Conservation (phyloP, 2,329 filamentous ascomycete genomes). For the Teratosphaeria nubilosa region DNA sequence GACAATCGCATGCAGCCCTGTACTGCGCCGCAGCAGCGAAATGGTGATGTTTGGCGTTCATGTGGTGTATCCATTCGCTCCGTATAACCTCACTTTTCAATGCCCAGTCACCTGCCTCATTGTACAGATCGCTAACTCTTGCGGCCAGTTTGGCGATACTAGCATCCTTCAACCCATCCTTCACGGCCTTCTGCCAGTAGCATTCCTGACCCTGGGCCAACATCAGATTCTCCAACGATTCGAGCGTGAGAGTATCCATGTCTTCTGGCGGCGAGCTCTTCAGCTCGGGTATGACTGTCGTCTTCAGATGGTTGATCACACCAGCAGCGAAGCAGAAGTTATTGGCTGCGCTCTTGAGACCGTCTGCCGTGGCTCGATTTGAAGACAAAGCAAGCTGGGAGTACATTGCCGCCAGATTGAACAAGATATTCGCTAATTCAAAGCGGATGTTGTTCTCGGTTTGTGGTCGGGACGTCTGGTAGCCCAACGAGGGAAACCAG, state of each 20-base stretch:
- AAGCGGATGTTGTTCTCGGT: slow-evolving; percentile 57
- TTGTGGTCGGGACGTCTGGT: slow-evolving; percentile 31
- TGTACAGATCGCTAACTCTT: slow-evolving; percentile 85
- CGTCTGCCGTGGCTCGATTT: slow-evolving; percentile 68
- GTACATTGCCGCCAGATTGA: slow-evolving; percentile 87
- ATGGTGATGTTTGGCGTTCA: slow-evolving; percentile 93
- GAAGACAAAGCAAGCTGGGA: slow-evolving; percentile 79
- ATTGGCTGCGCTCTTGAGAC: slow-evolving; percentile 77
- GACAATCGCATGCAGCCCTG: slow-evolving; percentile 74
- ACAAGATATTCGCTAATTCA: slow-evolving; percentile 85
- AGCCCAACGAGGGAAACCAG: slow-evolving; percentile 90
- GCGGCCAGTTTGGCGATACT: slow-evolving; percentile 86
- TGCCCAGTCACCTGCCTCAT: slow-evolving; percentile 69
- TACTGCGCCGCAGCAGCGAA: slow-evolving; percentile 95
- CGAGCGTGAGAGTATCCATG: slow-evolving; percentile 82
- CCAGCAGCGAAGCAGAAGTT: slow-evolving; percentile 85
- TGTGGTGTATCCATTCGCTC: slow-evolving; percentile 95
- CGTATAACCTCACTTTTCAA: slow-evolving; percentile 83
- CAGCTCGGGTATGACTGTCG: slow-evolving; percentile 68
- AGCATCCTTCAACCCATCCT: slow-evolving; percentile 84
- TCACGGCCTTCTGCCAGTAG: slow-evolving; percentile 95
- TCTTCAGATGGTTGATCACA: slow-evolving; percentile 68
- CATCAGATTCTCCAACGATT: slow-evolving; percentile 71
- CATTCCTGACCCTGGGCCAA: slow-evolving; percentile 93
- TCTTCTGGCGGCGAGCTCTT: slow-evolving; percentile 81